A percentile compares a stretch with the other conserved stretches of the same genome.
These are phyloP conservation scores for Porcisia hertigi DNA, from an alignment of 208 protist species.

Conservation along the genomic window DNA sequence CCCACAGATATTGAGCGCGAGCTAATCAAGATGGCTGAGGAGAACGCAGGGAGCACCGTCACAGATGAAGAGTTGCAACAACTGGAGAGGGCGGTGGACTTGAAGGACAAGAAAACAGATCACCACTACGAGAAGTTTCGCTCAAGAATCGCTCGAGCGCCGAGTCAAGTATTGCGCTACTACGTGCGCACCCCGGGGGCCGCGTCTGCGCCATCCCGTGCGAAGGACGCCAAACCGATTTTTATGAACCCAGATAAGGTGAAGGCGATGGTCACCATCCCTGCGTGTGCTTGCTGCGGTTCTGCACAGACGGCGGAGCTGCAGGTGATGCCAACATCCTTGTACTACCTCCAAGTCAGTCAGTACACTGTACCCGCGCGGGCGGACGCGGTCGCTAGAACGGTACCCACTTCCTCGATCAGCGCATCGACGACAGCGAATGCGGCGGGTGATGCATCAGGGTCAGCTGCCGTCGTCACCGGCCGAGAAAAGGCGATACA, in stretches of 20 bases:
- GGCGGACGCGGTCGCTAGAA: neutral
- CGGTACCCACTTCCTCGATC: neutral
- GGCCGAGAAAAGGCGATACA: neutral
- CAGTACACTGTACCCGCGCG: slow-evolving; percentile 41
- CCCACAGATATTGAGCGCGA: slow-evolving; percentile 67
- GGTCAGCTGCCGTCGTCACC: neutral
- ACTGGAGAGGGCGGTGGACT: slow-evolving; percentile 62
- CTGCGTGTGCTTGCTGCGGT: slow-evolving; percentile 63
- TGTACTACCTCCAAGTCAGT: slow-evolving; percentile 71
- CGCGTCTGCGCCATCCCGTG: slow-evolving; percentile 1
- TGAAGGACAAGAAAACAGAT: slow-evolving; percentile 71
- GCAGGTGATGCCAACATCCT: slow-evolving; percentile 79
- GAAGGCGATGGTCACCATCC: slow-evolving; percentile 41
- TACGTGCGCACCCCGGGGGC: slow-evolving; percentile 35
- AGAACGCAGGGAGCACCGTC: slow-evolving; percentile 38
- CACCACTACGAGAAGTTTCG: slow-evolving; percentile 85
- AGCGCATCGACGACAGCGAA: slow-evolving; percentile 2
- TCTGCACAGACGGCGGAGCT: slow-evolving; percentile 69
- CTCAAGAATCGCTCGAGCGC: slow-evolving; percentile 52
- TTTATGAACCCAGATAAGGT: slow-evolving; percentile 82
- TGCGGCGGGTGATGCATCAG: neutral
- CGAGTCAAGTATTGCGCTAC: slow-evolving; percentile 80
- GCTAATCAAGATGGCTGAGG: slow-evolving; percentile 62
- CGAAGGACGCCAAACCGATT: slow-evolving; percentile 40
- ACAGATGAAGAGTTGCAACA: slow-evolving; percentile 64